phyloP scores from a whole-genome alignment of 2,329 filamentous ascomycete genomes.

The Fusarium annulatum region DNA sequence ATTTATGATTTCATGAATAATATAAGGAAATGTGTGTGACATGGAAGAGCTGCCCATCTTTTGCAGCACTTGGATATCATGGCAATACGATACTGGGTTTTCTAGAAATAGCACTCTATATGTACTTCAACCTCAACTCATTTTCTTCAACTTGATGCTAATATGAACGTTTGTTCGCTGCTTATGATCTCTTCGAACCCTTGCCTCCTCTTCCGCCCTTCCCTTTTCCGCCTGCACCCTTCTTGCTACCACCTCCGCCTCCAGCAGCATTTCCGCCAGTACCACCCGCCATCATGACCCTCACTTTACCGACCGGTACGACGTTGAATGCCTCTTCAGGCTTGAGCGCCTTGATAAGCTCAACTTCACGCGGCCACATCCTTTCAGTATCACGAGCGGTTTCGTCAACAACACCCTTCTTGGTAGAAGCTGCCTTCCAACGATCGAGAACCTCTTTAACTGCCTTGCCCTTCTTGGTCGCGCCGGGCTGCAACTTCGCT shows the following conservation, averaged over 20 bases:
- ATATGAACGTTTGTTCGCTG: not conserved
- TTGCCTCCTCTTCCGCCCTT: constrained; percentile 53
- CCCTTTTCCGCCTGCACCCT: constrained; percentile 49
- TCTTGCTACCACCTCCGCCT: constrained; percentile 56
- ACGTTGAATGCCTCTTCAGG: constrained; percentile 84
- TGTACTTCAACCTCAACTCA: constrained; percentile 10
- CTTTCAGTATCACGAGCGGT: constrained; percentile 72
- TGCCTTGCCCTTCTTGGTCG: constrained; percentile 93
- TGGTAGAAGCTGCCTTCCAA: constrained; percentile 75
- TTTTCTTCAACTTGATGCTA: not conserved
- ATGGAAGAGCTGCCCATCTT: constrained; percentile 8
- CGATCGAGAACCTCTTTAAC: constrained; percentile 88
- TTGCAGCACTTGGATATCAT: constrained; percentile 9
- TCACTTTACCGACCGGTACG: constrained; percentile 82
- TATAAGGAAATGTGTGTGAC: not conserved
- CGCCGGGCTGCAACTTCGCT: constrained; percentile 90
- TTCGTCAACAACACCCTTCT: constrained; percentile 71
- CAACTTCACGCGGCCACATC: constrained; percentile 88
- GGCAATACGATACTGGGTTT: constrained; percentile 12
- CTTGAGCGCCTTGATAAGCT: constrained; percentile 83
- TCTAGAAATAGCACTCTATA: constrained; percentile 22
- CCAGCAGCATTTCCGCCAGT: constrained; percentile 52
- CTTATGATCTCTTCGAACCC: constrained; percentile 56
- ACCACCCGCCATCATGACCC: constrained; percentile 74
- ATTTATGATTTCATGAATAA: constrained; percentile 16